These are phyloP conservation scores for Dovyalis caffra DNA, from an alignment of 345 rosid species.

Conservation along the genomic window DNA sequence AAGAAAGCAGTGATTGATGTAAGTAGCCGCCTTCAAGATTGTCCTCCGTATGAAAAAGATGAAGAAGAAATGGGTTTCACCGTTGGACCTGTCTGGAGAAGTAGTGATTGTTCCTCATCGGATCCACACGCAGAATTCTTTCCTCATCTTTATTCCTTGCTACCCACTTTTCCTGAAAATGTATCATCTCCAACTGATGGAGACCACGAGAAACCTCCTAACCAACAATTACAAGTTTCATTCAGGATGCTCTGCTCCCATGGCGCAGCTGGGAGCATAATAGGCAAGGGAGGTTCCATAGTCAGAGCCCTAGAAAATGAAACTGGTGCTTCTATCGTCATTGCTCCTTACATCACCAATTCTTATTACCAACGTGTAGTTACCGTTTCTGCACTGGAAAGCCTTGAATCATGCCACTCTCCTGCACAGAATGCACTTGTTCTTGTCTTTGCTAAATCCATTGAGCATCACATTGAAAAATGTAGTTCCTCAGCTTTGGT, in stretches of 20 bases:
- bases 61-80: slow-evolving; percentile 1
- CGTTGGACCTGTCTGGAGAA: slow-evolving; percentile 29
- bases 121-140: slow-evolving; percentile 51
- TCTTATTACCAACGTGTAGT: slow-evolving; percentile 9
- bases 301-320: slow-evolving; percentile 56
- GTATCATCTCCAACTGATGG: slow-evolving; percentile 22
- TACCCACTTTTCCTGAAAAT: slow-evolving; percentile 24
- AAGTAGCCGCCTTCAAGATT: slow-evolving; percentile 41
- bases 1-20: slow-evolving; percentile 65
- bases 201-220: slow-evolving; percentile 23
- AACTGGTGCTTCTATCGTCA: slow-evolving; percentile 56
- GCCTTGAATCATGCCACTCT: slow-evolving; percentile 46
- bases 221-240: slow-evolving; percentile 33
- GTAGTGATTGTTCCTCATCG: slow-evolving; percentile 18
- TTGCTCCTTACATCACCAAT: slow-evolving; percentile 26
- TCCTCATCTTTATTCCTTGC: slow-evolving; percentile 43
- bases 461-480: slow-evolving; percentile 48
- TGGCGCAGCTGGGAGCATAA: slow-evolving; percentile 56
- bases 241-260: slow-evolving; percentile 53
- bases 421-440: slow-evolving; percentile 57
- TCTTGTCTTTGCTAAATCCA: slow-evolving; percentile 57
- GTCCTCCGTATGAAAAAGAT: slow-evolving; percentile 31
- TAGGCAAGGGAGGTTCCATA: slow-evolving; percentile 56
- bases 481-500: slow-evolving; percentile 26
- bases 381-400: slow-evolving; percentile 30